Evolutionary conservation across 371 early-diverging fungal genomes (phyloP).

Genomic region (Circinella umbellata): DNA sequence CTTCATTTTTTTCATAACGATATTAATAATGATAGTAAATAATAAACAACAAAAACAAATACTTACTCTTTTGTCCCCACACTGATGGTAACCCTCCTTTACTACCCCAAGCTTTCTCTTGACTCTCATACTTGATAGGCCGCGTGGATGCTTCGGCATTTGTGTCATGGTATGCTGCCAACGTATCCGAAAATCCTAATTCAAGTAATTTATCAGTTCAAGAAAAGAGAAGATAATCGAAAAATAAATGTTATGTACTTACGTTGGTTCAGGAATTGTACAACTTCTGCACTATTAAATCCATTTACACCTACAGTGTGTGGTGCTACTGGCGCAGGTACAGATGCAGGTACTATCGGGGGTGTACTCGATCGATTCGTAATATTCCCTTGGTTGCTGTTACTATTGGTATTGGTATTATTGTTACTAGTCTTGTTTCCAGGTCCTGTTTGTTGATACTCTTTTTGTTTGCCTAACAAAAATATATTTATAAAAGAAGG

Average conservation of each 20-base stretch:
- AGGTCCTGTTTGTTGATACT: slow-evolving; percentile 5
- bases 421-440: slow-evolving; percentile 6
- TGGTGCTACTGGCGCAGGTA: slow-evolving; percentile 6
- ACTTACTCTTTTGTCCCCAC: slow-evolving; percentile 36
- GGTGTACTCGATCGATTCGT: slow-evolving; percentile 21
- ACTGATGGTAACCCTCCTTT: slow-evolving; percentile 27
- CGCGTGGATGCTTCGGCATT: slow-evolving; percentile 22
- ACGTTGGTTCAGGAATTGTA: slow-evolving; percentile 29
- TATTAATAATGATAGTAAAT: background rate
- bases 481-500: background rate
- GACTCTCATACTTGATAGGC: slow-evolving; percentile 35
- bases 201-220: too few species aligned
- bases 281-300: slow-evolving; percentile 31
- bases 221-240: too few species aligned
- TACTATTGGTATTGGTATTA: slow-evolving; percentile 4
- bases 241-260: slow-evolving; percentile 7
- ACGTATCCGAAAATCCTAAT: slow-evolving; percentile 26
- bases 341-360: slow-evolving; percentile 12
- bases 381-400: slow-evolving; percentile 10
- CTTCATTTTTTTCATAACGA: too few species aligned
- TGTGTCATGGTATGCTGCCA: slow-evolving; percentile 25
- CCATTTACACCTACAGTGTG: slow-evolving; percentile 25
- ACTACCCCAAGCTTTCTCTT: slow-evolving; percentile 36
- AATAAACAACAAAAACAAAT: background rate
- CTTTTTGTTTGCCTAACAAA: slow-evolving; percentile 9